Percentiles rank a stretch among this genome's conserved stretches.
Evolutionary conservation across 345 rosid species (phyloP).

Genomic region (Aquilaria yunnanensis): DNA sequence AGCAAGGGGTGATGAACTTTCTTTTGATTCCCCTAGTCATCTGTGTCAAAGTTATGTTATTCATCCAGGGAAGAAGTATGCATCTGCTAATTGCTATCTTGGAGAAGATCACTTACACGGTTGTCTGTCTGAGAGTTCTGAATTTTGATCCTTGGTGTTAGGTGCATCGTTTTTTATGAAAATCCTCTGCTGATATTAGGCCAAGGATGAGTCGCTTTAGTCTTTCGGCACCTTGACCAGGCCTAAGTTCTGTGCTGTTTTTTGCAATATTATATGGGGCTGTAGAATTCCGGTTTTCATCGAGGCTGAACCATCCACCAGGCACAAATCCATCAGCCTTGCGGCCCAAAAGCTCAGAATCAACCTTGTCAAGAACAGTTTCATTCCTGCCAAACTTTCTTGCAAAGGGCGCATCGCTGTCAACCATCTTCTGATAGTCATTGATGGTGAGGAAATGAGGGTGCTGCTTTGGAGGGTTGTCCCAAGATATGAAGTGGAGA

Average conservation of each 20-base stretch:
- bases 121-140: neutral
- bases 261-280: constrained; percentile 9
- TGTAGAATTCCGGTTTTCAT: constrained; percentile 21
- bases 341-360: constrained; percentile 61
- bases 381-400: constrained; percentile 69
- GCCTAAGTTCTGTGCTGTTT: constrained; percentile 42
- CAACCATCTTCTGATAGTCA: constrained; percentile 62
- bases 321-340: constrained; percentile 43
- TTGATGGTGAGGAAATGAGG: constrained; percentile 65
- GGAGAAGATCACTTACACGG: no score
- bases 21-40: no score
- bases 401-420: constrained; percentile 81
- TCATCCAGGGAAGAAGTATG: no score
- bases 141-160: constrained; percentile 19
- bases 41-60: no score
- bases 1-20: no score
- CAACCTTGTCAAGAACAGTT: constrained; percentile 69
- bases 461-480: constrained; percentile 88
- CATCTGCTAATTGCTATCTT: no score
- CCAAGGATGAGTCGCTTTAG: constrained; percentile 43
- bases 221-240: constrained; percentile 71
- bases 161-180: constrained; percentile 46
- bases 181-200: constrained; percentile 49
- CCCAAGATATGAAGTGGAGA: constrained; percentile 95
- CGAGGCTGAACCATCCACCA: constrained; percentile 58